Base-by-base conservation (phyloP, 1,284 basidiomycete genomes). In the Austropuccinia psidii region DNA sequence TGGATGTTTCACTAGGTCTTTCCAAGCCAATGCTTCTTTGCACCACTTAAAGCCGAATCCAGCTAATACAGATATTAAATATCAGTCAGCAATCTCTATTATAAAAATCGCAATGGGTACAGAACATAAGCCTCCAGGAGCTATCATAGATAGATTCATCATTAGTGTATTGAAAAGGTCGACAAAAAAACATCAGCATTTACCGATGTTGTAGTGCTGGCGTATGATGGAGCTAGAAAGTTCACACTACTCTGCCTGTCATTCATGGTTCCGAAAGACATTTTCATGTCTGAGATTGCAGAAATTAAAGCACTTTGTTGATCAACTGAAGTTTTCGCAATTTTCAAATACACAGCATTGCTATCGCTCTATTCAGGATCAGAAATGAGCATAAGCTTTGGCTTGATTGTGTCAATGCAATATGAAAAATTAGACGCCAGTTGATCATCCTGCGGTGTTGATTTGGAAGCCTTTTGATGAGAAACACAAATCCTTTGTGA, bases 121-220 rank as follows among this genome's bases (percentile, higher is more conserved):
- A 24, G 91, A 86, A 78, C 90, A 97, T 66, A 90, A 88, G 75
- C 90, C 86, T n/a, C 94, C 93, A 0, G 97, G 89, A 35, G 86
- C 88, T 88, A 74, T n/a, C n/a, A n/a, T n/a, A n/a, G n/a, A n/a
- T n/a, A n/a, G n/a, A 15, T 27, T 9, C 50, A 52, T 9, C 15
- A 27, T 15, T 43, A 39, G 27, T 4, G n/a, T 35, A 19, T 39
- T 67, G 24, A 67, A 50, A n/a, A 17, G 43, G 43, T 55, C 13
- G 21, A 37, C 21, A 33, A 49, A 39, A 19, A 41, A 67, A 43
- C 19, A 29, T 29, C 41, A 39, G 17, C 2, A 41, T 87, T 75
- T 70, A 88, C 87, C 85, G 75, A 99, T 91, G 80, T 90, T 95
- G 81, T 93, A 89, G 15, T 93, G 82, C 0, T 89, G 87, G 73